These are phyloP conservation scores for Wickerhamiella bombiphila DNA, from an alignment of 805 yeast genomes.

Conservation along the genomic window DNA sequence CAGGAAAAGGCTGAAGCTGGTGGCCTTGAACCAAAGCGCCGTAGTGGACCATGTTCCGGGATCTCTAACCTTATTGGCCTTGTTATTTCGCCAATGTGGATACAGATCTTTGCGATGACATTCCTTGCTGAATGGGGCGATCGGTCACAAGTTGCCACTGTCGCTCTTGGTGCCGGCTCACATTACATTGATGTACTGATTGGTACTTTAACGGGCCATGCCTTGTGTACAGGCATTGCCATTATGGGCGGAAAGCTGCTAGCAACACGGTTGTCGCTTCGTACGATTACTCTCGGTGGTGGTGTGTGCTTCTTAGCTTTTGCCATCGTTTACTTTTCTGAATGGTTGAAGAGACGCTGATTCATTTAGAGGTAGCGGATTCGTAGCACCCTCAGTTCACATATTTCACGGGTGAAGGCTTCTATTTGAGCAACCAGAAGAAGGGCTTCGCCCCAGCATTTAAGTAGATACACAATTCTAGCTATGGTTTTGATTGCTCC, in stretches of 20 bases:
- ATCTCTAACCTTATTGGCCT: conserved; percentile 42
- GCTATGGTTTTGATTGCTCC: no score
- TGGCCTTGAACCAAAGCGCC: conserved; percentile 5
- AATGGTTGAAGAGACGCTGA: conserved; percentile 18
- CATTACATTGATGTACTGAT: conserved; percentile 77
- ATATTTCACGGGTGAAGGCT: no score
- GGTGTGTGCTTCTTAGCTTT: conserved; percentile 75
- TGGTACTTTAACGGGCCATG: conserved; percentile 87
- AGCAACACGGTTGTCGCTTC: conserved; percentile 80
- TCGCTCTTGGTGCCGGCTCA: conserved; percentile 96
- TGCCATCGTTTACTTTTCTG: conserved; percentile 63
- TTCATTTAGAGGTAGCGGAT: neutral
- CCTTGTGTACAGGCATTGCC: conserved; percentile 77
- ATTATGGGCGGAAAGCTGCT: conserved; percentile 82
- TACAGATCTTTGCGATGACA: conserved; percentile 89
- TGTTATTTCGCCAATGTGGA: conserved; percentile 76
- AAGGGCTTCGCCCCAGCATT: no score
- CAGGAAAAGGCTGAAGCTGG: conserved; percentile 25
- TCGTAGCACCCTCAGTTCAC: no score
- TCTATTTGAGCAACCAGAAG: no score
- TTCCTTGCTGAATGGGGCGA: conserved; percentile 99
- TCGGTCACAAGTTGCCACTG: conserved; percentile 93
- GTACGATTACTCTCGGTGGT: conserved; percentile 85
- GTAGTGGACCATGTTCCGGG: conserved; percentile 19
- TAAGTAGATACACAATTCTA: no score